These are phyloP conservation scores for Sanguinoderma infundibulare DNA, from an alignment of 1,284 basidiomycete genomes.

Conservation along the genomic window DNA sequence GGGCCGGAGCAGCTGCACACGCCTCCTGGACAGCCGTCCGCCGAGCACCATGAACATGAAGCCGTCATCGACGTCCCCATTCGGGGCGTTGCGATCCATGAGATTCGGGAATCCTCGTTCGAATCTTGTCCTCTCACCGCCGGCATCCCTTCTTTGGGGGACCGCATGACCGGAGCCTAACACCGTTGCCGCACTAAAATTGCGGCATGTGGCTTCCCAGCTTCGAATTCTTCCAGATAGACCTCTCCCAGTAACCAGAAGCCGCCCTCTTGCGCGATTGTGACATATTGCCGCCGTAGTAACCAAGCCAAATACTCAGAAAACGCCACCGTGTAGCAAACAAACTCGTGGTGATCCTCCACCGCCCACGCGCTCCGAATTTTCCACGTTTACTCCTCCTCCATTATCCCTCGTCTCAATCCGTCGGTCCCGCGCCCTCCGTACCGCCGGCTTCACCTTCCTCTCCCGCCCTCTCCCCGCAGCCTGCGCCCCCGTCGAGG, in stretches of 20 bases:
- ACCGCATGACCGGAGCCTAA: conserved; percentile 16
- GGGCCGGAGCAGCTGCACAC: background rate
- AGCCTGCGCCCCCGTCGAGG: conserved; percentile 18
- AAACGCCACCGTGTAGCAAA: conserved; percentile 5
- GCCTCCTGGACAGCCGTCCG: conserved; percentile 4
- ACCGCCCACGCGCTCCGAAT: background rate
- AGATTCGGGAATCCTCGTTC: conserved; percentile 6
- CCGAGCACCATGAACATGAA: background rate
- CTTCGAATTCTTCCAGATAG: conserved; percentile 17
- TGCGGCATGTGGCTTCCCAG: conserved; percentile 12
- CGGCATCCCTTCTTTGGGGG: conserved; percentile 19
- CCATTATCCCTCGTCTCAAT: background rate
- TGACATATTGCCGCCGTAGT: conserved; percentile 9
- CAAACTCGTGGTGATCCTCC: background rate
- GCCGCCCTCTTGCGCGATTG: background rate
- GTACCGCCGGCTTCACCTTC: conserved; percentile 11
- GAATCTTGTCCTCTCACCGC: conserved; percentile 12
- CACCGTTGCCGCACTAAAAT: conserved; percentile 20
- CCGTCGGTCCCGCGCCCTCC: conserved; percentile 8
- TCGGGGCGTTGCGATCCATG: background rate
- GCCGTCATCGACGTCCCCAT: background rate
- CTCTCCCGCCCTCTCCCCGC: conserved; percentile 3
- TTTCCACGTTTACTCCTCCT: background rate
- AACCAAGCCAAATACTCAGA: conserved; percentile 12
- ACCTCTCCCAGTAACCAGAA: background rate